A percentile compares a stretch with the other conserved stretches of the same genome.
Conservation (phyloP, 2,329 filamentous ascomycete species). For the Pyrenochaeta sp. region DNA sequence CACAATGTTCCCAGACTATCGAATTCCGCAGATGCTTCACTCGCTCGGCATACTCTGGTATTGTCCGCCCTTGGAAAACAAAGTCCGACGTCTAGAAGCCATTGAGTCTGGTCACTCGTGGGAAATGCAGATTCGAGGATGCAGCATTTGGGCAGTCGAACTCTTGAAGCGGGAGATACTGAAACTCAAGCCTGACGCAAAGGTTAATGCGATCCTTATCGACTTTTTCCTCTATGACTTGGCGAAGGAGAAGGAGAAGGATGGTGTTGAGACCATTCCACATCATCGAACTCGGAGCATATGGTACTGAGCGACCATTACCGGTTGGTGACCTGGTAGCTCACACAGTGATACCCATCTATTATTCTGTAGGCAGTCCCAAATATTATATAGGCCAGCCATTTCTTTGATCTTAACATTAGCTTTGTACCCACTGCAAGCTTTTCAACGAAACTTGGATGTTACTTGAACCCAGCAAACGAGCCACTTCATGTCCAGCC, state of each 20-base stretch:
- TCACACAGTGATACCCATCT: neutral
- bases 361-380: too few relatives aligned
- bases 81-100: slow-evolving; percentile 70
- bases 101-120: slow-evolving; percentile 77
- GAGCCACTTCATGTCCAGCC: too few relatives aligned
- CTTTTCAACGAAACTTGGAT: too few relatives aligned
- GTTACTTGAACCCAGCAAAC: too few relatives aligned
- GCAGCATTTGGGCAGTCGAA: slow-evolving; percentile 96
- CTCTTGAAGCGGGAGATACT: slow-evolving; percentile 84
- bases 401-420: neutral
- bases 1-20: slow-evolving; percentile 99
- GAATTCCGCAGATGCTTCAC: slow-evolving; percentile 91
- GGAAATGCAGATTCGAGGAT: slow-evolving; percentile 89
- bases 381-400: neutral
- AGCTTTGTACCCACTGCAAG: too few relatives aligned
- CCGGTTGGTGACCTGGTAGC: neutral
- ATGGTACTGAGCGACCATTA: slow-evolving; percentile 72
- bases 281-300: slow-evolving; percentile 93
- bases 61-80: slow-evolving; percentile 77
- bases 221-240: slow-evolving; percentile 98
- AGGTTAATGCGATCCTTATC: slow-evolving; percentile 87
- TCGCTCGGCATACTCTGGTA: slow-evolving; percentile 84
- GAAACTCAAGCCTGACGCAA: slow-evolving; percentile 72
- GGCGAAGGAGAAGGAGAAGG: slow-evolving; percentile 81
- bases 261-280: slow-evolving; percentile 61